Percentiles rank a stretch among this genome's conserved stretches.
Evolutionary conservation across 768 basidiomycete genomes (phyloP).

Genomic region (Cyathus striatus): DNA sequence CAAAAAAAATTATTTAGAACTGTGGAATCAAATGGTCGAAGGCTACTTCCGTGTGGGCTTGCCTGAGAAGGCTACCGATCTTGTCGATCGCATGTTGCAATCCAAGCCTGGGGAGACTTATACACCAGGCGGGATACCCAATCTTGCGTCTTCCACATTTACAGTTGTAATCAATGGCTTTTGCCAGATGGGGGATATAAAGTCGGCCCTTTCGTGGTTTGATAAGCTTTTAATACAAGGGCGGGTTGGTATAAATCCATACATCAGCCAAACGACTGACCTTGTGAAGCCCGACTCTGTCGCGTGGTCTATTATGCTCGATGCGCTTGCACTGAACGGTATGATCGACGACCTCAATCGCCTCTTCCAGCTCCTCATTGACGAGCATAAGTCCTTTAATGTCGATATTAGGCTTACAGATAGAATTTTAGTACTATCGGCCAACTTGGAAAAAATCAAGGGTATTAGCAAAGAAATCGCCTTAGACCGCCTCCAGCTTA

Average conservation of each 20-base stretch:
- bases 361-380: slow-evolving; percentile 36
- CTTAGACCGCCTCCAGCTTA: too few relatives aligned
- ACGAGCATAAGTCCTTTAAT: slow-evolving; percentile 27
- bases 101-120: slow-evolving; percentile 12
- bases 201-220: slow-evolving; percentile 69
- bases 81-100: slow-evolving; percentile 71
- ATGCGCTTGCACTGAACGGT: slow-evolving; percentile 43
- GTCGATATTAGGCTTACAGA: slow-evolving; percentile 29
- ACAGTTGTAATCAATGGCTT: slow-evolving; percentile 63
- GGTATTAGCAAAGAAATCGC: too few relatives aligned
- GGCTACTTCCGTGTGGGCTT: slow-evolving; percentile 63
- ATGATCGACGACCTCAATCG: slow-evolving; percentile 52
- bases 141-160: slow-evolving; percentile 60
- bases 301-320: slow-evolving; percentile 59
- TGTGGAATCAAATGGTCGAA: slow-evolving; percentile 77
- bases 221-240: slow-evolving; percentile 49
- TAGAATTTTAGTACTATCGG: slow-evolving; percentile 35
- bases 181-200: slow-evolving; percentile 51
- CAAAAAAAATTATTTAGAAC: slow-evolving; percentile 38
- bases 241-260: slow-evolving; percentile 26
- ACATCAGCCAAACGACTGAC: slow-evolving; percentile 6
- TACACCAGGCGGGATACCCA: slow-evolving; percentile 38
- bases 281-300: slow-evolving; percentile 41
- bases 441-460: slow-evolving; percentile 27
- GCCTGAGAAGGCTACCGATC: slow-evolving; percentile 55